These are phyloP conservation scores for Skeletonema grethae DNA, from an alignment of 108 stramenopile genomes.

Conservation along the genomic window DNA sequence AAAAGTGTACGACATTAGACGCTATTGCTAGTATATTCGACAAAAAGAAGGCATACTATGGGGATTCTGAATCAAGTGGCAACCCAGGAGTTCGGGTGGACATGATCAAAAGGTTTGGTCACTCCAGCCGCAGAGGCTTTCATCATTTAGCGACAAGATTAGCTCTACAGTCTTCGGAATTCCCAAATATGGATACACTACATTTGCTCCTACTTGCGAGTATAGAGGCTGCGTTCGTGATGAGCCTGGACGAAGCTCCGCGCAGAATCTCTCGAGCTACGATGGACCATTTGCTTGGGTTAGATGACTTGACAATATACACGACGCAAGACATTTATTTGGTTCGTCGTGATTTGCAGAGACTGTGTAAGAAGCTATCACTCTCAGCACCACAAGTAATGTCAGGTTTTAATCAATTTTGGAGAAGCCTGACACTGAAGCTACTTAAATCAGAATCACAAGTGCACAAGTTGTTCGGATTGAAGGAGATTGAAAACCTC, in stretches of 20 bases:
- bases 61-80: not conserved
- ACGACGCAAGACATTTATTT: not conserved
- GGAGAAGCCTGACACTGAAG: slow-evolving; percentile 8
- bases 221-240: not conserved
- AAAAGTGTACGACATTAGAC: not conserved
- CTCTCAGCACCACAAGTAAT: not conserved
- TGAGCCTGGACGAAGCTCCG: not conserved
- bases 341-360: not conserved
- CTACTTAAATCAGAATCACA: slow-evolving; percentile 3
- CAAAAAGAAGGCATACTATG: not conserved
- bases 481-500: not conserved
- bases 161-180: not conserved
- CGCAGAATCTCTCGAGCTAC: not conserved
- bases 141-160: slow-evolving; percentile 6
- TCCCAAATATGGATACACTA: not conserved
- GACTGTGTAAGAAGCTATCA: not conserved
- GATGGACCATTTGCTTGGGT: not conserved
- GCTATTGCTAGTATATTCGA: slow-evolving; percentile 5
- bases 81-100: not conserved
- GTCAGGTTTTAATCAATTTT: slow-evolving; percentile 11
- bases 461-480: slow-evolving; percentile 8
- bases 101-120: slow-evolving; percentile 1
- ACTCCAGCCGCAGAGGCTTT: not conserved
- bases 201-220: slow-evolving; percentile 4
- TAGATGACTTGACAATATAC: not conserved